Base-by-base conservation (phyloP, 805 yeast genomes). In the Metschnikowia picachoensis region DNA sequence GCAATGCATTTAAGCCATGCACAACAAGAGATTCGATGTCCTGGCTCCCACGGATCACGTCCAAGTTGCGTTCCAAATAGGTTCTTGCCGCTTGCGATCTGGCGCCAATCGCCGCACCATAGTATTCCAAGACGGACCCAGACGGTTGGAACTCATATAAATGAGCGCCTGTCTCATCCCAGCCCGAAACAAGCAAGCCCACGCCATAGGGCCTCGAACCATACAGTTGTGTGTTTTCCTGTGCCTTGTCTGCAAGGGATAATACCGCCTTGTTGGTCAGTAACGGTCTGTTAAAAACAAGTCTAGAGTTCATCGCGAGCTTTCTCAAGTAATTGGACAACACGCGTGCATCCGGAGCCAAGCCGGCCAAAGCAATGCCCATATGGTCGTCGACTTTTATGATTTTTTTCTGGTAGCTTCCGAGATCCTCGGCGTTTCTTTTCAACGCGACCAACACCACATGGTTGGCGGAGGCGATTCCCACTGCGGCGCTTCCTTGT, bases 181-280 rank as follows among this genome's bases (percentile, higher is more conserved):
- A 78, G 15, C 99, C 99, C 13, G 87, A 83, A 39, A 94, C 79
- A 48, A 94, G 72, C 53, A 94, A 74, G 3, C 99, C 99, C 17
- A 94, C 99, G 54, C 99, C 99, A 62, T 94, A 94, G 9, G 99
- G 99, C 67, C 99, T 83, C 10, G 92, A 85, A 8, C 98, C 98
- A 60, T 94, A 90, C 49, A 87, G 82, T 70, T 94, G 98, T 35
- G 99, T 94, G 70, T 94, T 92, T 56, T 81, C 83, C 69, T 94
- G 99, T 0, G 99, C 99, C 73, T 94, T 94, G 66, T 92, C 97
- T 27, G 97, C 96, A 60, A 94, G 80, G 46, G 90, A 72, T 56
- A 80, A 74, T 13, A 89, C 96, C 2, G 97, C 96, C 58, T 83
- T 82, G 47, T 85, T 80, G 14, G 91, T 82, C 51, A 87, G 83